Evolutionary conservation across 2,329 filamentous ascomycete species (phyloP).

Genomic region (Alternaria brassicicola): DNA sequence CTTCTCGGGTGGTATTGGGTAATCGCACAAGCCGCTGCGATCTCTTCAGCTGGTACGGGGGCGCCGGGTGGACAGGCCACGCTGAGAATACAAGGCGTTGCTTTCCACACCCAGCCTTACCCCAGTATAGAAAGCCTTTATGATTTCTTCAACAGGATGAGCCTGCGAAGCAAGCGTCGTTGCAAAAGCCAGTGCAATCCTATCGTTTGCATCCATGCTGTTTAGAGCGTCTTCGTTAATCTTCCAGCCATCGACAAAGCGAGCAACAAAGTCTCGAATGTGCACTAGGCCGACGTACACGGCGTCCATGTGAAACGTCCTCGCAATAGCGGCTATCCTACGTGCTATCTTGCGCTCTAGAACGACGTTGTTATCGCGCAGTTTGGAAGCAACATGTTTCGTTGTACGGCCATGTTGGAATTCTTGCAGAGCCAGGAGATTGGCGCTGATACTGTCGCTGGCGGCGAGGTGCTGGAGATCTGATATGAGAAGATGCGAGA

Average conservation of each 20-base stretch:
- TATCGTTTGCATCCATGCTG: not conserved
- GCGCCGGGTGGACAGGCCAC: too few species aligned
- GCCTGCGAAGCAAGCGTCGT: not conserved
- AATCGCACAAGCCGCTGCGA: too few species aligned
- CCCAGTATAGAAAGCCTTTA: slow-evolving; percentile 8
- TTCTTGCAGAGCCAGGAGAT: not conserved
- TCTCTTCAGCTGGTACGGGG: not conserved
- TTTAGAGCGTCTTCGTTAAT: not conserved
- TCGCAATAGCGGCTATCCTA: not conserved
- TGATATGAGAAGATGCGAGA: not conserved
- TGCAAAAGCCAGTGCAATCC: slow-evolving; percentile 12
- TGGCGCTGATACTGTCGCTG: not conserved
- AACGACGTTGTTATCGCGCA: not conserved
- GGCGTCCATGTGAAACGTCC: slow-evolving; percentile 5
- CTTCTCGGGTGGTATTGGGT: too few species aligned
- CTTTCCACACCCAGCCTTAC: not conserved
- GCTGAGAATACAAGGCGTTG: not conserved
- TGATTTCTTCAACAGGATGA: not conserved
- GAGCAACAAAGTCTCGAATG: slow-evolving; percentile 6
- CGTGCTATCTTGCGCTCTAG: not conserved
- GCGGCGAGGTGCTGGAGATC: not conserved
- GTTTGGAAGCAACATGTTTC: not conserved
- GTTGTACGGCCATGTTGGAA: not conserved
- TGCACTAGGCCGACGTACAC: not conserved
- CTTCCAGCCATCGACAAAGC: slow-evolving; percentile 2